Conservation (phyloP, 305 asterid genomes). For the Euphrasia arctica region DNA sequence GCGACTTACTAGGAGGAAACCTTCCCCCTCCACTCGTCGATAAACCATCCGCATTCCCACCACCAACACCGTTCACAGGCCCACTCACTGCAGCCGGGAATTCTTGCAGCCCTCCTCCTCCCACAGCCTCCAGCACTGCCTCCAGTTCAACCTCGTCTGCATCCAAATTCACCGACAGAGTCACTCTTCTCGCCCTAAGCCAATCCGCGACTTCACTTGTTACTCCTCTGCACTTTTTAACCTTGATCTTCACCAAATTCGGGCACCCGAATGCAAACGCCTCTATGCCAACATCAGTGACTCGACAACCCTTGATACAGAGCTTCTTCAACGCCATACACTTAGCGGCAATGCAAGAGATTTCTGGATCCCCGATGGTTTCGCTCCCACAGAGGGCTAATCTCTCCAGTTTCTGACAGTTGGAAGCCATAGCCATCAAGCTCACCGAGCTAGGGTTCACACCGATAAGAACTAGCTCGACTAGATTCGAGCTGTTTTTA, state of each 20-base stretch:
- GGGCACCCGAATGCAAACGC: conserved; percentile 43
- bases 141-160: conserved; percentile 34
- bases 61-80: conserved; percentile 19
- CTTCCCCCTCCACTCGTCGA: conserved; percentile 48
- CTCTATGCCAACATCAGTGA: conserved; percentile 34
- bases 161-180: conserved; percentile 34
- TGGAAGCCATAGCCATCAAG: conserved; percentile 30
- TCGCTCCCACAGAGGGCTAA: conserved; percentile 38
- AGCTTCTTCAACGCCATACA: conserved; percentile 37
- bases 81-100: conserved; percentile 39
- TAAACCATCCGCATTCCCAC: conserved; percentile 27
- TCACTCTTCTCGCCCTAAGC: conserved; percentile 32
- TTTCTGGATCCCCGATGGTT: conserved; percentile 37
- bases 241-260: conserved; percentile 39
- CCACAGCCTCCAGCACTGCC: conserved; percentile 37
- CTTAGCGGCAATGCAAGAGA: conserved; percentile 36
- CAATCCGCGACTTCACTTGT: conserved; percentile 33
- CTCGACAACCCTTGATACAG: conserved; percentile 38
- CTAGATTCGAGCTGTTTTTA: conserved; percentile 26
- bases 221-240: conserved; percentile 40
- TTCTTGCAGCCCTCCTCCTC: conserved; percentile 44
- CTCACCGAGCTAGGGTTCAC: conserved; percentile 34
- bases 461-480: conserved; percentile 36
- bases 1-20: conserved; percentile 41
- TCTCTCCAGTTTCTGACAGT: conserved; percentile 37